Percentiles rank a stretch among this genome's conserved stretches.
Evolutionary conservation across 2,329 filamentous ascomycete genomes (phyloP).

Genomic region (Podosphaera fusca): DNA sequence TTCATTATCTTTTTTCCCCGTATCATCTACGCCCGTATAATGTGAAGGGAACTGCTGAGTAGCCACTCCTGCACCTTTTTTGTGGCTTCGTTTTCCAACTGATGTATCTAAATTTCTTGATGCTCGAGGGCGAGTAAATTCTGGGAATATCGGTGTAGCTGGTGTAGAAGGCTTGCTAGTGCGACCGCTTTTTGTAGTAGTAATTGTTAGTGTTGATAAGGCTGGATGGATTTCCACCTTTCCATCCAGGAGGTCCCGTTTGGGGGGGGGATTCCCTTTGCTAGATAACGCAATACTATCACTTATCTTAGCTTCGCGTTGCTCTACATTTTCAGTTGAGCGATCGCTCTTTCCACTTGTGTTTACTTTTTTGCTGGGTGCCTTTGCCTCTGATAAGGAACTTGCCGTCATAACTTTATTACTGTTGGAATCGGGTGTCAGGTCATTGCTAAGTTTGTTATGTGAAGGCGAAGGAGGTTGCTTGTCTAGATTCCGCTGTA

Average conservation of each 20-base stretch:
- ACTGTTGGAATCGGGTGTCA: constrained; percentile 14
- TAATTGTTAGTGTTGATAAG: constrained; percentile 17
- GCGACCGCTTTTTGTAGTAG: constrained; percentile 37
- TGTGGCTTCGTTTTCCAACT: constrained; percentile 30
- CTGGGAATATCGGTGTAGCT: constrained; percentile 31
- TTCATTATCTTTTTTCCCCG: constrained; percentile 21
- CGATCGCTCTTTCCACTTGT: constrained; percentile 14
- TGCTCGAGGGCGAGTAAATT: constrained; percentile 27
- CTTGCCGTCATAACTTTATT: constrained; percentile 15
- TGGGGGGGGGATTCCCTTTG: constrained; percentile 21
- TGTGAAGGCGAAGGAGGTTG: constrained; percentile 36
- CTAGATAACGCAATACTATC: constrained; percentile 18
- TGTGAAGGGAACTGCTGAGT: constrained; percentile 14
- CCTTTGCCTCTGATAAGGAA: constrained; percentile 25
- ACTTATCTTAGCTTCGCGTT: constrained; percentile 14
- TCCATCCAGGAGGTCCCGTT: constrained; percentile 25
- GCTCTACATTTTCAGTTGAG: constrained; percentile 14
- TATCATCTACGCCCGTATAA: constrained; percentile 22
- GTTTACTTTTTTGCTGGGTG: constrained; percentile 26
- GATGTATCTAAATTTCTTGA: constrained; percentile 20
- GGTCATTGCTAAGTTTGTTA: constrained; percentile 32
- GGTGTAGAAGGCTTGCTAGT: constrained; percentile 45
- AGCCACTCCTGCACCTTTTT: constrained; percentile 27
- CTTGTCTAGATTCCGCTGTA: constrained; percentile 33
- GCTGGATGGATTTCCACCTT: constrained; percentile 20